A percentile compares a stretch with the other conserved stretches of the same genome.
Evolutionary conservation across 768 basidiomycete species (phyloP).

Genomic region (Rhizopogon sp.): DNA sequence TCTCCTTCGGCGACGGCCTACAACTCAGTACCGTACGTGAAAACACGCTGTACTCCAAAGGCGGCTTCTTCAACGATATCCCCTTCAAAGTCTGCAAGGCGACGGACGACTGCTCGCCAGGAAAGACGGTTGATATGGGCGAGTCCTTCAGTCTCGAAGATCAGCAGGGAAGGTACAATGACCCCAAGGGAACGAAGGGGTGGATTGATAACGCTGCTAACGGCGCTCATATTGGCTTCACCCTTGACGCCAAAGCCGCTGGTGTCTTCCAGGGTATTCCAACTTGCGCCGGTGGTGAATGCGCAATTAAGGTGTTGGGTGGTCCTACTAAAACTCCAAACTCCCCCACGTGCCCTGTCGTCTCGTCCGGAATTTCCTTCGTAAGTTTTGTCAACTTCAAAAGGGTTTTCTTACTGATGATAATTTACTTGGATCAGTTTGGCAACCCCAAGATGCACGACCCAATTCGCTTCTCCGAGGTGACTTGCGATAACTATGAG

Average conservation of each 20-base stretch:
- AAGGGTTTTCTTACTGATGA: no score
- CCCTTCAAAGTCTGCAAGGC: neutral
- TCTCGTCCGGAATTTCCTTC: no score
- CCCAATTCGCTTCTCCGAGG: no score
- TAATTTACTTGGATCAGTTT: no score
- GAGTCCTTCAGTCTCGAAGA: neutral
- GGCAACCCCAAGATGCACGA: no score
- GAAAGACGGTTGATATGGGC: neutral
- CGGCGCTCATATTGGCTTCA: neutral
- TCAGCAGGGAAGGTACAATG: neutral
- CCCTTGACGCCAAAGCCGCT: neutral
- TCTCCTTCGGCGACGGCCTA: neutral
- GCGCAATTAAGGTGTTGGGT: neutral
- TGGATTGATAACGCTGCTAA: no score
- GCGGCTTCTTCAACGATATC: neutral
- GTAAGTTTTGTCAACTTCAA: no score
- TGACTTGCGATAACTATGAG: no score
- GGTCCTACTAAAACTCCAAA: no score
- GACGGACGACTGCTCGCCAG: neutral
- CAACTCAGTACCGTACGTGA: neutral
- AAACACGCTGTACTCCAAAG: neutral
- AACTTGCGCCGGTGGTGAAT: neutral
- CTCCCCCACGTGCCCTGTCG: neutral
- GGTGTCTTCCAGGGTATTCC: neutral
- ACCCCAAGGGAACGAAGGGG: no score